These are phyloP conservation scores for Starmerella scarabaei DNA, from an alignment of 805 yeast species.

Conservation along the genomic window DNA sequence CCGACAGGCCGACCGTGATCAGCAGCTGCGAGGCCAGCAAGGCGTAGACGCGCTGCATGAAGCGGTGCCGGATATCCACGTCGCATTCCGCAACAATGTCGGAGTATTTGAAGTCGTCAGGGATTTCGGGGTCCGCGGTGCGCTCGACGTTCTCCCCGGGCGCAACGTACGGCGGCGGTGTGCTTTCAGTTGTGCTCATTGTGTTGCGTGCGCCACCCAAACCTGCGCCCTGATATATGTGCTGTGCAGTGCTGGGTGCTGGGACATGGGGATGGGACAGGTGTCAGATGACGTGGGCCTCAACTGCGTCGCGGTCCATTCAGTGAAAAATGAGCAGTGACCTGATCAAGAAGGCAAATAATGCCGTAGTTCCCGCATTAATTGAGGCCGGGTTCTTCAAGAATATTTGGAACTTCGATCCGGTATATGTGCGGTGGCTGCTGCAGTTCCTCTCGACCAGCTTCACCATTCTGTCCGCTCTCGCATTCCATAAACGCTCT, in stretches of 20 bases:
- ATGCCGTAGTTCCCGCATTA: slow-evolving; percentile 8
- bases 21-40: slow-evolving; percentile 53
- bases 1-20: slow-evolving; percentile 47
- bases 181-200: not conserved
- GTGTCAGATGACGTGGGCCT: too few relatives aligned
- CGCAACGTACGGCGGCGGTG: slow-evolving; percentile 12
- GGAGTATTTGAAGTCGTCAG: slow-evolving; percentile 68
- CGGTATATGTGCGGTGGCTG: slow-evolving; percentile 12
- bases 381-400: slow-evolving; percentile 10
- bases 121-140: slow-evolving; percentile 20
- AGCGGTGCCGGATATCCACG: slow-evolving; percentile 58
- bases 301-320: too few relatives aligned
- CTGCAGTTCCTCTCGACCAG: slow-evolving; percentile 5
- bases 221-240: too few relatives aligned
- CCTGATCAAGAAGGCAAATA: slow-evolving; percentile 7
- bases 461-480: slow-evolving; percentile 5
- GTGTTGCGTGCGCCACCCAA: too few relatives aligned
- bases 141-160: slow-evolving; percentile 15
- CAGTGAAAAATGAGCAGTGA: too few relatives aligned
- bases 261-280: too few relatives aligned
- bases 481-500: slow-evolving; percentile 6
- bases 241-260: too few relatives aligned
- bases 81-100: slow-evolving; percentile 69
- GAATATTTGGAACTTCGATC: slow-evolving; percentile 17
- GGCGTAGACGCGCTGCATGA: slow-evolving; percentile 67